Percentiles rank a stretch among this genome's conserved stretches.
Conservation (phyloP, 768 basidiomycete genomes). For the Cyathus striatus region DNA sequence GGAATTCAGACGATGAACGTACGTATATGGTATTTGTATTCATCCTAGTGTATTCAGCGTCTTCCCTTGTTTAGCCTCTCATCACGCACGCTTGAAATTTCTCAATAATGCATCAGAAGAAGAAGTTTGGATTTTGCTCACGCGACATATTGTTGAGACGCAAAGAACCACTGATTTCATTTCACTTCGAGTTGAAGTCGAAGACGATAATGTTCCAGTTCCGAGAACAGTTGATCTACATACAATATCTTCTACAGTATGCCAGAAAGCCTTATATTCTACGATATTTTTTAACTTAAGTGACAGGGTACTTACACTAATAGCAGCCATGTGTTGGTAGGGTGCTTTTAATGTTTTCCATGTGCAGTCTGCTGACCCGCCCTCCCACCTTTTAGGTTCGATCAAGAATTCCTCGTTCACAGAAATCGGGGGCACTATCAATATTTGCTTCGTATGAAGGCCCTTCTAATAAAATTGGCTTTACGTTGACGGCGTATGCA, state of each 20-base stretch:
- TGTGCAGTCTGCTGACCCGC: too few relatives aligned
- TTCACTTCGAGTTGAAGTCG: slow-evolving; percentile 50
- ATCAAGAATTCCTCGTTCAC: slow-evolving; percentile 26
- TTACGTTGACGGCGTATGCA: slow-evolving; percentile 62
- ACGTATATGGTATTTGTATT: slow-evolving; percentile 3
- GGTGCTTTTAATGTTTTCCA: slow-evolving; percentile 8
- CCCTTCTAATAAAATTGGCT: slow-evolving; percentile 51
- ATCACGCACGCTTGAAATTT: slow-evolving; percentile 29
- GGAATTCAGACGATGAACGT: slow-evolving; percentile 23
- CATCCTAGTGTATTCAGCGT: not conserved
- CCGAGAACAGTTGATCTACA: slow-evolving; percentile 20
- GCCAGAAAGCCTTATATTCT: not conserved
- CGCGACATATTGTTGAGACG: slow-evolving; percentile 67
- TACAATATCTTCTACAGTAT: slow-evolving; percentile 34
- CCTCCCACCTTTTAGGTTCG: slow-evolving; percentile 22
- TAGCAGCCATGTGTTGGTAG: slow-evolving; percentile 43
- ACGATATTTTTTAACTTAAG: not conserved
- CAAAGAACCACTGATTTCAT: slow-evolving; percentile 61
- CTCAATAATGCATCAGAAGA: slow-evolving; percentile 16
- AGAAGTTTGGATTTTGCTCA: slow-evolving; percentile 74
- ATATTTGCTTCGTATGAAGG: slow-evolving; percentile 72
- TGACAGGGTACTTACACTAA: slow-evolving; percentile 47
- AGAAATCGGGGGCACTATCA: slow-evolving; percentile 36
- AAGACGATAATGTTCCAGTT: slow-evolving; percentile 28
- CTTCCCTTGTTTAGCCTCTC: slow-evolving; percentile 24